Evolutionary conservation across 257 asterid species (phyloP).

Genomic region (Solanum neorickii): DNA sequence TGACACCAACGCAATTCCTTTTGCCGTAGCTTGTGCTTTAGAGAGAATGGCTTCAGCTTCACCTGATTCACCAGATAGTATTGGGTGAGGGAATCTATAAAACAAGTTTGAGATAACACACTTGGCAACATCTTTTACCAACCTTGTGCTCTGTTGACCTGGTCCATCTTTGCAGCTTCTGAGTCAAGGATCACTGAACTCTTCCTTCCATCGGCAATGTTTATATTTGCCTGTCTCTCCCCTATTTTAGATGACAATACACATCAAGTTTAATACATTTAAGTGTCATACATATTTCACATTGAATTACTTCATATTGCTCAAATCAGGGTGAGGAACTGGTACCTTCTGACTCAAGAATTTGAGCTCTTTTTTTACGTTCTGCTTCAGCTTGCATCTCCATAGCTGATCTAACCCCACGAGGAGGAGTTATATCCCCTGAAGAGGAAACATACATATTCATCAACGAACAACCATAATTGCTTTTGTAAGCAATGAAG

Average conservation of each 20-base stretch:
- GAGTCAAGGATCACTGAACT: constrained; percentile 1
- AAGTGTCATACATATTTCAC: not conserved
- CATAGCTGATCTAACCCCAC: constrained; percentile 3
- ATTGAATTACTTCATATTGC: not conserved
- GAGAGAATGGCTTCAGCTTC: constrained; percentile 93
- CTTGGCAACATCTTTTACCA: not conserved
- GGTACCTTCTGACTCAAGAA: constrained; percentile 3
- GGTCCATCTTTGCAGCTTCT: constrained; percentile 7
- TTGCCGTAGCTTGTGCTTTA: constrained; percentile 71
- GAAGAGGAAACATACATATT: not conserved
- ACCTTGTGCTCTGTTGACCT: constrained; percentile 13
- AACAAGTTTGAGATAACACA: not conserved
- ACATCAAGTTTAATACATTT: not conserved
- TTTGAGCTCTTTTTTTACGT: not conserved
- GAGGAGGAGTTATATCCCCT: constrained; percentile 3
- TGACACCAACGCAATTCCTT: constrained; percentile 65
- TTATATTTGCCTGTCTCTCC: constrained; percentile 6
- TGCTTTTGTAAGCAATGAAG: not conserved
- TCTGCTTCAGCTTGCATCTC: constrained; percentile 6
- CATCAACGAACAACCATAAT: not conserved
- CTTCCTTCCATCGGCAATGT: not conserved
- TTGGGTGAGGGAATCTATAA: not conserved
- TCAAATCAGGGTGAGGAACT: not conserved
- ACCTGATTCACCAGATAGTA: constrained; percentile 26
- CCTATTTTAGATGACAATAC: not conserved